Base-by-base conservation (phyloP, 1,284 basidiomycete genomes). In the Ustilago loliicola region DNA sequence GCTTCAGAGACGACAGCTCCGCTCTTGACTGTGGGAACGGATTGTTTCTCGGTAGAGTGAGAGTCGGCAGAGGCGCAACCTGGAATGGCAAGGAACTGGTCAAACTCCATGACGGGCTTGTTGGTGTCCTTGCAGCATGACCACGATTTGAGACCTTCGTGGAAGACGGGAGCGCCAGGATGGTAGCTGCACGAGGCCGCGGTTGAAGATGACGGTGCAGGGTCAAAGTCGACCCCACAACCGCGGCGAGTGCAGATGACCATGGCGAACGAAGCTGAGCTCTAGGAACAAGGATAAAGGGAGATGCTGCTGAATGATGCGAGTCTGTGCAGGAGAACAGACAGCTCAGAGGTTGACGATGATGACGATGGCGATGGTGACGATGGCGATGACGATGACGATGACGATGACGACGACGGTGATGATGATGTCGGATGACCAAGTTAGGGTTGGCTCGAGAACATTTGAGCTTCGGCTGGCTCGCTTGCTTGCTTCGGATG, bases 61-160 rank as follows among this genome's bases (percentile, higher is more conserved):
- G 50, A 48, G 1, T 77, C 61, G 23, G 74, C 77, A 3, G 60
- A 58, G 29, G 66, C 66, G 61, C 84, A 86, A n/a, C 83, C 83
- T 9, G 61, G 60, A 30, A 86, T 81, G 32, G 77, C 66, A 21
- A 86, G 66, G 57, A 86, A 85, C 38, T 85, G 80, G 36, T 86
- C 85, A 60, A 86, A 86, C 52, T 86, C 85, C 65, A 85, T 66
- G 57, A 86, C 85, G 13, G 85, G 84, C 72, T 85, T 85, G 80
- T 85, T 83, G 23, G 69, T 74, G 9, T 83, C 76, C 36, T 83
- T 76, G 80, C 85, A 86, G 77, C 85, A 86, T 2, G 85, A 85
- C 85, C 85, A 86, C 1, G 83, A 84, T 65, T 86, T 86, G 50
- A 80, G 79, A 19, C 84, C 84, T 61, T 86, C 85, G 73, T 85